Base-by-base conservation (phyloP, 164 flowering plant species). In the Cinnamomum chago region DNA sequence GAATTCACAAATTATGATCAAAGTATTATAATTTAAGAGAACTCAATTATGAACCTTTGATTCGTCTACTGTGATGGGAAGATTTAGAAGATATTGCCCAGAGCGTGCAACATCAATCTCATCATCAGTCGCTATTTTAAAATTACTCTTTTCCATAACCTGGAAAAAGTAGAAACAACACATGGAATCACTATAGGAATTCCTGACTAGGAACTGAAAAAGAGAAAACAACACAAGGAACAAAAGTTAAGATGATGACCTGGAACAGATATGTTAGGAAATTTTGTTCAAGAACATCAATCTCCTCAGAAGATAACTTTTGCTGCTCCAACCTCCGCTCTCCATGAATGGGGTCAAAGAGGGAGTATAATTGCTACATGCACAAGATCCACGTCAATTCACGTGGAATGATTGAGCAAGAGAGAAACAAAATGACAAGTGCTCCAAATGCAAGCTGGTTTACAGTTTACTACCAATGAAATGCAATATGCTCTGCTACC, bases 91-190 rank as follows among this genome's bases (percentile, higher is more conserved):
- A 81, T 96, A 96, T 75, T 96, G 99, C 68, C 97, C 99, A 9
- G 91, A 85, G 58, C 74, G 90, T 74, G 99, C 99, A 84, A 94
- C 82, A 2, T 91, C 95, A 77, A 92, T 85, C 82, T 92, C 98
- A 2, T 95, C 95, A 62, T 90, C 83, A 23, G 85, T 85, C 40
- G 89, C 79, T 82, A 95, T 79, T 82, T 93, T 92, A 75, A 92
- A 94, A 78, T 94, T 92, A 84, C 98, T 92, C 86, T 92, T 90
- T 3, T 89, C 88, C 97, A 94, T 92, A 14, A 94, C 90, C 98
- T 94, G 82, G 52, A 76, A 2, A 64, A 5, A 24, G 27, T 64
- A 22, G 28, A 64, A 64, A 25, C 67, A 64, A 24, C 2, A 64
- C 27, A 23, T 3, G 24, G 25, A 25, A 2, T 64, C 67, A 60